Percentiles rank a stretch among this genome's conserved stretches.
Evolutionary conservation across 768 basidiomycete genomes (phyloP).

Genomic region (Mycena belliarum): DNA sequence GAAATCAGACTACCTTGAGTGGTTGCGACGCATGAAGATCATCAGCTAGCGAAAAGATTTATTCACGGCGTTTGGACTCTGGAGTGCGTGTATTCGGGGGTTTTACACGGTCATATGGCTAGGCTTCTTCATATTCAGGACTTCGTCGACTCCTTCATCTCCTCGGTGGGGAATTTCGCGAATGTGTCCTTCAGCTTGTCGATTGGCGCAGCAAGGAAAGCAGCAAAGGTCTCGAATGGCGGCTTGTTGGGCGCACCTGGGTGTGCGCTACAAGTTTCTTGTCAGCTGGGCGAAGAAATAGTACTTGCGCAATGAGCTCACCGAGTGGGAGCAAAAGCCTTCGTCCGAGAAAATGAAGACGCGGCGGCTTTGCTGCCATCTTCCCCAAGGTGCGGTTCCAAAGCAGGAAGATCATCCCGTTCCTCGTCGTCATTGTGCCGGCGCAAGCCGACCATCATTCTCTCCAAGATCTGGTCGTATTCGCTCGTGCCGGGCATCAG

Average conservation of each 20-base stretch:
- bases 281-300: neutral
- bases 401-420: slow-evolving; percentile 52
- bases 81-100: no score
- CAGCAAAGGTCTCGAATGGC: slow-evolving; percentile 60
- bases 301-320: slow-evolving; percentile 25
- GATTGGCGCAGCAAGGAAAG: slow-evolving; percentile 54
- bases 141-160: slow-evolving; percentile 42
- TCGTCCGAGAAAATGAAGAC: slow-evolving; percentile 50
- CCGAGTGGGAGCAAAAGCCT: slow-evolving; percentile 66
- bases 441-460: slow-evolving; percentile 49
- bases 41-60: no score
- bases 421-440: slow-evolving; percentile 63
- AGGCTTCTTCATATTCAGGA: no score
- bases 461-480: slow-evolving; percentile 43
- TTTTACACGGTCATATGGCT: no score
- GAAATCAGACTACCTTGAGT: slow-evolving; percentile 41
- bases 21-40: slow-evolving; percentile 31
- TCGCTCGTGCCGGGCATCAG: slow-evolving; percentile 42
- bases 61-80: no score
- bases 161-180: slow-evolving; percentile 53
- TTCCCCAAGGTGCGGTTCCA: slow-evolving; percentile 48
- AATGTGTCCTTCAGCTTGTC: slow-evolving; percentile 63
- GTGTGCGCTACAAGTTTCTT: slow-evolving; percentile 43
- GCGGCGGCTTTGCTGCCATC: slow-evolving; percentile 49
- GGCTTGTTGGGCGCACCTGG: slow-evolving; percentile 56